Evolutionary conservation across 495 filamentous ascomycete species (phyloP).

Genomic region (Neurospora sp.): DNA sequence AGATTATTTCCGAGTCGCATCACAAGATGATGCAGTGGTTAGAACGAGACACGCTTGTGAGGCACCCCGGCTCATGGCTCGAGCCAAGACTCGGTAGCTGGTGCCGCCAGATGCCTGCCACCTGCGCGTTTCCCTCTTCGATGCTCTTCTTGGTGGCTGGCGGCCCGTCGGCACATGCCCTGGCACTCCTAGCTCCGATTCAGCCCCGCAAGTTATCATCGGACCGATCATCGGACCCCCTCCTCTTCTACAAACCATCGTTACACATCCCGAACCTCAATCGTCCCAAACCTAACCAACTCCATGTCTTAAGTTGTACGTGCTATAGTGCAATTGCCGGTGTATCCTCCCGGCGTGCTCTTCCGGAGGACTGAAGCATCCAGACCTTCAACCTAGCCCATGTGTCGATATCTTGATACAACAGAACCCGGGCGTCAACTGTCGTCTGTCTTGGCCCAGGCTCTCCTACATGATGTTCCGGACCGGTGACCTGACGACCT

Average conservation of each 20-base stretch:
- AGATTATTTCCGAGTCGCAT: not conserved
- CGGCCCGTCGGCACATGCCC: not conserved
- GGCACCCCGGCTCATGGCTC: not conserved
- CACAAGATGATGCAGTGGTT: not conserved
- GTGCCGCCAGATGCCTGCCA: conserved; percentile 3
- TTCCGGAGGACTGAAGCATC: not conserved
- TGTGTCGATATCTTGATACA: not conserved
- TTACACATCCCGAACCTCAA: conserved; percentile 14
- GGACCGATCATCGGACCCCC: too few species aligned
- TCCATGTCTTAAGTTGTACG: conserved; percentile 10
- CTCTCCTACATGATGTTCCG: not conserved
- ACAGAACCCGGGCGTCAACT: not conserved
- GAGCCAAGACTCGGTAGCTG: not conserved
- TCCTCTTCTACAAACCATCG: conserved; percentile 10
- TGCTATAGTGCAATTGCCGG: conserved; percentile 25
- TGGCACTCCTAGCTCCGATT: not conserved
- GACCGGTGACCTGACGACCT: not conserved
- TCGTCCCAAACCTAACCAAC: conserved; percentile 16
- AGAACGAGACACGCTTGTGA: not conserved
- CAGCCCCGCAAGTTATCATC: conserved; percentile 8
- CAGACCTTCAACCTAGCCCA: not conserved
- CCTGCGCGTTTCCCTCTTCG: conserved; percentile 1
- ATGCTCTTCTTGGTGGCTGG: not conserved
- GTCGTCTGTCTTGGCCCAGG: not conserved
- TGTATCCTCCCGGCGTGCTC: conserved; percentile 9